Base-by-base conservation (phyloP, 257 asterid species). In the Nicotiana tabacum region DNA sequence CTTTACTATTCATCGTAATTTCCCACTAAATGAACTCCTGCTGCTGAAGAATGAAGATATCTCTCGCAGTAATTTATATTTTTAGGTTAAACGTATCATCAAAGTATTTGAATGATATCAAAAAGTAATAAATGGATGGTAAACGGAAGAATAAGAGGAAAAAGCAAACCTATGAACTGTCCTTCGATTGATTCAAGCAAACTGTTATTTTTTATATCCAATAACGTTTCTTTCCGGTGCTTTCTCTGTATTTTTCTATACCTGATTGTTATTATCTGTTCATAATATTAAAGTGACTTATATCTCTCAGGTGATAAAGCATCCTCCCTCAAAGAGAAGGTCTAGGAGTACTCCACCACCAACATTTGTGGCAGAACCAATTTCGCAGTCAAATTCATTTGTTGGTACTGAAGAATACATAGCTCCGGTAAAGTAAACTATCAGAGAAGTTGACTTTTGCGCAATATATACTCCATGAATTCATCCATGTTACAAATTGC, bases 401-500 rank as follows among this genome's bases (percentile, higher is more conserved):
- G 99, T 96, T 33, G 99, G 99, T 64, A 96, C 98, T 80, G 99
- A 96, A 90, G 99, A 96, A 86, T 96, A 96, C 85, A 94, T 96
- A 87, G 98, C 99, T 55, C 99, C 99, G 87, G 99, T 96, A 96
- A 9, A 33, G 77, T 51, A 74, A 35, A 51, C 64, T 74, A 74
- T 74, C 27, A 2, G 1, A 74, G 27, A 51, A 27, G 43, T 27
- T 8, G 46, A 74, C 4, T 16, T 74, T 51, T 74, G 2, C 5
- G 46, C 8, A 21, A 27, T 27, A 51, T 51, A 51, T 51, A 51
- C 64, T 51, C 64, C 64, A 6, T 76, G 27, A 29, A 16, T 51
- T 17, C 64, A 24, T 76, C 46, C 46, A 13, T 76, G 5, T 76
- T 51, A 51, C 46, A 51, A 51, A 5, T 7, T 74, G 37, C 21